Percentiles rank a stretch among this genome's conserved stretches.
Evolutionary conservation across 257 asterid genomes (phyloP).

Genomic region (Parsonsia alboflavescens): DNA sequence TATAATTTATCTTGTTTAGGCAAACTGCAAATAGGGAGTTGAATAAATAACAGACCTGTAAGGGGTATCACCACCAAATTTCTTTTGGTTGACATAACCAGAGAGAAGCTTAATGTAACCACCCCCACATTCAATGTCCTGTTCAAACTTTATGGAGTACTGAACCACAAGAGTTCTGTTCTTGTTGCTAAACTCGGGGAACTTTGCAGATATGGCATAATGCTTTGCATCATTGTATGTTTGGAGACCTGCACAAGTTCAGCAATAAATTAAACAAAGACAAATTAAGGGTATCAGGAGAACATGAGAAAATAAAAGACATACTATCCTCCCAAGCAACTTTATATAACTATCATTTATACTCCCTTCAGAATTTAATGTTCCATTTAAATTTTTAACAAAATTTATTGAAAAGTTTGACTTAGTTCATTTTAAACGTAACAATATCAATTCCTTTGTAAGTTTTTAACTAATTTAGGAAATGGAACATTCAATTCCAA

Average conservation of each 20-base stretch:
- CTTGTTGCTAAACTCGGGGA: conserved; percentile 86
- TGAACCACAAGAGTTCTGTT: conserved; percentile 82
- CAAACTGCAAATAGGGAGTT: neutral
- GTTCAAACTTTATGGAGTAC: conserved; percentile 81
- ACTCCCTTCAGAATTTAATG: too few species aligned
- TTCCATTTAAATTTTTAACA: too few species aligned
- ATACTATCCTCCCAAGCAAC: neutral
- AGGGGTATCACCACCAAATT: conserved; percentile 95
- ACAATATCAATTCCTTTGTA: too few species aligned
- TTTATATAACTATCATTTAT: neutral
- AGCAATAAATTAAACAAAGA: neutral
- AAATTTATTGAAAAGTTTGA: too few species aligned
- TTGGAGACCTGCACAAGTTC: conserved; percentile 59
- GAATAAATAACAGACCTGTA: conserved; percentile 50
- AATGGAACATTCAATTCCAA: too few species aligned
- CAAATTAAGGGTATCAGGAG: neutral
- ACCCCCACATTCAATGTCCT: conserved; percentile 96
- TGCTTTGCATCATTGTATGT: conserved; percentile 76
- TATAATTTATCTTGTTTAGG: neutral
- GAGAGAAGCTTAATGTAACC: conserved; percentile 89
- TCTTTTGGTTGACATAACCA: conserved; percentile 89
- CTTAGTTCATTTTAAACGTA: too few species aligned
- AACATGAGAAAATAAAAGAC: neutral
- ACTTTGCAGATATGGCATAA: conserved; percentile 82
- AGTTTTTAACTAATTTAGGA: too few species aligned